A percentile compares a stretch with the other conserved stretches of the same genome.
These are phyloP conservation scores for Aureobasidium mangrovei DNA, from an alignment of 2,329 filamentous ascomycete genomes.

Conservation along the genomic window DNA sequence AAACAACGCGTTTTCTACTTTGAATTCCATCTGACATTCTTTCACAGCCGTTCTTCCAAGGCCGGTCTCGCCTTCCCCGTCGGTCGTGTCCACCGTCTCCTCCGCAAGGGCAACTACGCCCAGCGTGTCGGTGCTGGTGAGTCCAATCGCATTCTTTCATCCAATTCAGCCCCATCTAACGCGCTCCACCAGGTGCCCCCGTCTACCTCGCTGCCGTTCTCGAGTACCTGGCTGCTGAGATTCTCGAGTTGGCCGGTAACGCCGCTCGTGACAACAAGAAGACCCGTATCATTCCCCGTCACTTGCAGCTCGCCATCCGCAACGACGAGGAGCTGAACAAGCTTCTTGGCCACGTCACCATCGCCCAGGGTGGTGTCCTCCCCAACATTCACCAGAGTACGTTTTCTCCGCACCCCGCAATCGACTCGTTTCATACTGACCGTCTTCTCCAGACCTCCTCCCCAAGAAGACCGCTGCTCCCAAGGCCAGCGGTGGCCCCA, in stretches of 20 bases:
- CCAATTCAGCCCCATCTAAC: conserved; percentile 20
- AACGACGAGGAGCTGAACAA: conserved; percentile 99
- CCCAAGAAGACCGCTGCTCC: conserved; percentile 81
- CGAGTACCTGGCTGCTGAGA: conserved; percentile 97
- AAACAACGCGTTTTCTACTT: conserved; percentile 23
- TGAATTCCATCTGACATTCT: conserved; percentile 34
- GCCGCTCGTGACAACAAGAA: conserved; percentile 99
- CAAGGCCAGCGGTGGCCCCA: conserved; percentile 64
- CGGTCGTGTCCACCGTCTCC: conserved; percentile 97
- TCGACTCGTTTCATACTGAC: conserved; percentile 20
- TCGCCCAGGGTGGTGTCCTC: conserved; percentile 92
- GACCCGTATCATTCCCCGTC: conserved; percentile 98
- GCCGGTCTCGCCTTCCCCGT: conserved; percentile 98
- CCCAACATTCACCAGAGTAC: conserved; percentile 96
- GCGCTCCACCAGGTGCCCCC: conserved; percentile 54
- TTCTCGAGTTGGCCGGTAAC: conserved; percentile 97
- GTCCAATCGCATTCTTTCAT: conserved; percentile 23
- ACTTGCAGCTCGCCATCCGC: conserved; percentile 97
- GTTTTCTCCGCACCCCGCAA: conserved; percentile 32
- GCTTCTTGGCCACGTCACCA: conserved; percentile 90
- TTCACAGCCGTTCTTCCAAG: conserved; percentile 86
- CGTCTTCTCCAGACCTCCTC: conserved; percentile 67
- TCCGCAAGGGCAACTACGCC: conserved; percentile 98
- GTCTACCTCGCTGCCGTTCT: conserved; percentile 97
- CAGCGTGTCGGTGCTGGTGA: conserved; percentile 95